phyloP scores from a whole-genome alignment of 129 eudicot genomes.

The Kitagawia praeruptora region DNA sequence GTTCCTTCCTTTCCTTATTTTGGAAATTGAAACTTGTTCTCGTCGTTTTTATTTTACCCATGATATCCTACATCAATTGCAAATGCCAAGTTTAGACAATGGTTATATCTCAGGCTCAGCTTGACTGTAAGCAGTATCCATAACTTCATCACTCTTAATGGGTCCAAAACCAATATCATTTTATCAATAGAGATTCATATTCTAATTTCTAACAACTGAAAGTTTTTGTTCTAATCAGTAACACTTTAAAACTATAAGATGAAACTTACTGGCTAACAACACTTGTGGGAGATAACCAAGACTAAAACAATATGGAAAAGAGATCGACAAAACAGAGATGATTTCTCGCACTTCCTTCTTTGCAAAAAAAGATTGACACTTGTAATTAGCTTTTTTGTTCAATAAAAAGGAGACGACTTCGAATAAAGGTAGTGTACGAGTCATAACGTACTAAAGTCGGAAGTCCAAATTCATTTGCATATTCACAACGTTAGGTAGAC shows the following conservation, averaged over 20 bases:
- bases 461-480: not conserved
- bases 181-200: not conserved
- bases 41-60: slow-evolving; percentile 35
- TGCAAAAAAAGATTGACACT: not conserved
- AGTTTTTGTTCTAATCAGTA: not conserved
- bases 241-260: not conserved
- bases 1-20: slow-evolving; percentile 25
- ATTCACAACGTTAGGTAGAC: not conserved
- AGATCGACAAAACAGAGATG: not conserved
- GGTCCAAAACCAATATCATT: not conserved
- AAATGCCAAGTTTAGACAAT: slow-evolving; percentile 5
- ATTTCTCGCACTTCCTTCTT: not conserved
- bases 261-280: not conserved
- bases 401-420: not conserved
- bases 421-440: not conserved
- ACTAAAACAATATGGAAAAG: not conserved
- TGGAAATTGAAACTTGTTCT: slow-evolving; percentile 23
- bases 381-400: not conserved
- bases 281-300: not conserved
- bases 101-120: not conserved
- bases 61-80: slow-evolving; percentile 23
- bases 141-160: not conserved
- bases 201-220: not conserved
- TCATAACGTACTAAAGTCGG: not conserved
- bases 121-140: not conserved